Base-by-base conservation (phyloP, 2,329 filamentous ascomycete genomes). In the Beauveria medogensis region DNA sequence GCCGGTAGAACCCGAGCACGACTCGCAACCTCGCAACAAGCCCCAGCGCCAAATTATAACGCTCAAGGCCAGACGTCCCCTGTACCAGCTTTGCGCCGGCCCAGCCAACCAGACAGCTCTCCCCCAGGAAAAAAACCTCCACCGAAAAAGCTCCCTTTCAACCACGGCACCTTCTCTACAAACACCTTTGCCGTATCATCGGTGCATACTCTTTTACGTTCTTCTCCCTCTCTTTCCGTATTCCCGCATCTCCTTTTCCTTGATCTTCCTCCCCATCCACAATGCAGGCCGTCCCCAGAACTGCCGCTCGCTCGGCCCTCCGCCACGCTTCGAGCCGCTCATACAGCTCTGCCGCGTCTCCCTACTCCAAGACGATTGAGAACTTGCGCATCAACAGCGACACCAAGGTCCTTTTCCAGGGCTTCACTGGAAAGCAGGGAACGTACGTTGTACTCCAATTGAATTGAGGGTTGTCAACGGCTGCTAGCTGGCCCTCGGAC, bases 361-460 rank as follows among this genome's bases (percentile, higher is more conserved):
- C 85, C 65, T 93, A 93, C 75, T 77, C 86, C 68, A 76, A 84
- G 70, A 93, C 90, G 63, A 81, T 88, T 73, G 80, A 88, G 72
- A 97, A 97, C 82, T 85, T 97, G 72, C 89, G 91, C 78, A 92
- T 97, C 82, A 96, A 92, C 78, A 74, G 81, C 75, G 88, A 97
- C 68, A 99, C 94, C 70, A 95, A 94, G 81, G 91, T 99, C 68
- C 81, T 97, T 71, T 97, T 86, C 82, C 94, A 99, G 81, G 94
- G 94, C 68, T 97, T 97, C 78, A 97, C 93, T 61, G 93, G 93
- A 75, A 94, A 91, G 83, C 92, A 96, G 84, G 91, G 91, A 88
- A 93, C 89, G 89, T 92, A 77, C 78, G 88, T 87, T 18, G 5
- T 26, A 34, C 18, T 8, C 16, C 5, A 1, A 37, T 37, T 3